Evolutionary conservation across 495 filamentous ascomycete species (phyloP).

Genomic region (Xylaria telfairii): DNA sequence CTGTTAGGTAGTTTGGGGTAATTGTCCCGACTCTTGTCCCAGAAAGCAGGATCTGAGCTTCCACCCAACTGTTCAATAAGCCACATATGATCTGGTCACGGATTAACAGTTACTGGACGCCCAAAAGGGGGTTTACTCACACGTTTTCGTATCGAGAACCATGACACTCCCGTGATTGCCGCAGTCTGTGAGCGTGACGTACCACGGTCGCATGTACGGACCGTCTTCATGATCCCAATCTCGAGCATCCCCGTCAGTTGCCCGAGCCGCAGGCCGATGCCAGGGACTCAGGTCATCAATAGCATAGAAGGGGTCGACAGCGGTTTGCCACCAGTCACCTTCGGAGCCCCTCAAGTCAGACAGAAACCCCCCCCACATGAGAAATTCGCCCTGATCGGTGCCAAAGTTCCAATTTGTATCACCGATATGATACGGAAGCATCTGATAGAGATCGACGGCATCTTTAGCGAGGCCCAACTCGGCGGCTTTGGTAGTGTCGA

Average conservation of each 20-base stretch:
- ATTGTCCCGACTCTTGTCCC: background rate
- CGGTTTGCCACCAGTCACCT: background rate
- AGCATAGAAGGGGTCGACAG: background rate
- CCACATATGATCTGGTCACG: background rate
- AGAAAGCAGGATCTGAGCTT: background rate
- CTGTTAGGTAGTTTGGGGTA: background rate
- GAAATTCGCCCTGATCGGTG: conserved; percentile 2
- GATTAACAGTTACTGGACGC: background rate
- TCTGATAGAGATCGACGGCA: conserved; percentile 13
- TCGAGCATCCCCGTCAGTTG: background rate
- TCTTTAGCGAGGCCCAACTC: conserved; percentile 3
- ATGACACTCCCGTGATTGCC: conserved; percentile 15
- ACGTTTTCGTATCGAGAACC: conserved; percentile 12
- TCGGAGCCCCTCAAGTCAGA: background rate
- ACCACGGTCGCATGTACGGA: conserved; percentile 11
- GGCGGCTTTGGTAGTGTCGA: conserved; percentile 2
- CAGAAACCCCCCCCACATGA: conserved; percentile 3
- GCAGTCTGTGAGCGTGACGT: background rate
- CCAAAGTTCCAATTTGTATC: conserved; percentile 13
- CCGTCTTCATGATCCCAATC: conserved; percentile 2
- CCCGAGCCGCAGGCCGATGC: background rate
- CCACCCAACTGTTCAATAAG: background rate
- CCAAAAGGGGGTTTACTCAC: background rate
- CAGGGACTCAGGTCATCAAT: background rate
- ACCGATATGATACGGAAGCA: conserved; percentile 10